These are phyloP conservation scores for Pelargonium fulgidum DNA, from an alignment of 441 rosid species.

Conservation along the genomic window DNA sequence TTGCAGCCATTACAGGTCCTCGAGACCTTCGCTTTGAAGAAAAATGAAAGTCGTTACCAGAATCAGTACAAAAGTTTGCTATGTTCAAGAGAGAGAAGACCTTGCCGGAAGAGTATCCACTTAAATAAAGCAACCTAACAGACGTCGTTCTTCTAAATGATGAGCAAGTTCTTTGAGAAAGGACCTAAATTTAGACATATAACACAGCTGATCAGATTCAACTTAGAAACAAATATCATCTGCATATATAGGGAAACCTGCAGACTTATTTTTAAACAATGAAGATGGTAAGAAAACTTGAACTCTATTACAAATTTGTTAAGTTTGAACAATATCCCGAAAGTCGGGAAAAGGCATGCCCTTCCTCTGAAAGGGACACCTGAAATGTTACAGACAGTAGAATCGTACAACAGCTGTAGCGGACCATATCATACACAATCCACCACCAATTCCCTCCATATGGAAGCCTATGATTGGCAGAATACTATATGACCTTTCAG, in stretches of 20 bases:
- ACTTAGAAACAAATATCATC: constrained; percentile 5
- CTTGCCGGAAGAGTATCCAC: constrained; percentile 40
- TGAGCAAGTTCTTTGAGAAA: constrained; percentile 41
- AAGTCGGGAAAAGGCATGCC: too few relatives aligned
- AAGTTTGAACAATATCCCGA: too few relatives aligned
- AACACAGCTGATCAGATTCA: constrained; percentile 18
- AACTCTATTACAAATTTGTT: too few relatives aligned
- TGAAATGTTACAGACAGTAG: too few relatives aligned
- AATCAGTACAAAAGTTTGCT: constrained; percentile 35
- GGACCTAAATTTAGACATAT: constrained; percentile 34
- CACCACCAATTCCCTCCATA: too few relatives aligned
- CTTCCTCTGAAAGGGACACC: too few relatives aligned
- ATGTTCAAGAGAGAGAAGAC: constrained; percentile 41
- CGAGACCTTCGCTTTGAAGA: constrained; percentile 78
- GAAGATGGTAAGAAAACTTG: too few relatives aligned
- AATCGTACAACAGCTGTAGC: too few relatives aligned
- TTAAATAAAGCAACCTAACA: constrained; percentile 29
- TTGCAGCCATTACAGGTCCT: constrained; percentile 92
- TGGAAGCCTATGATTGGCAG: too few relatives aligned
- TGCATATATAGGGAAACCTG: not conserved
- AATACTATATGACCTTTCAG: too few relatives aligned
- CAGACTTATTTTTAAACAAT: too few relatives aligned
- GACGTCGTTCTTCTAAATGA: constrained; percentile 44
- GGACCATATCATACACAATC: too few relatives aligned
- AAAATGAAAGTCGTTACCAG: constrained; percentile 37